Percentiles rank a stretch among this genome's conserved stretches.
These are phyloP conservation scores for Trametes sanguinea DNA, from an alignment of 768 basidiomycete species.

Conservation along the genomic window DNA sequence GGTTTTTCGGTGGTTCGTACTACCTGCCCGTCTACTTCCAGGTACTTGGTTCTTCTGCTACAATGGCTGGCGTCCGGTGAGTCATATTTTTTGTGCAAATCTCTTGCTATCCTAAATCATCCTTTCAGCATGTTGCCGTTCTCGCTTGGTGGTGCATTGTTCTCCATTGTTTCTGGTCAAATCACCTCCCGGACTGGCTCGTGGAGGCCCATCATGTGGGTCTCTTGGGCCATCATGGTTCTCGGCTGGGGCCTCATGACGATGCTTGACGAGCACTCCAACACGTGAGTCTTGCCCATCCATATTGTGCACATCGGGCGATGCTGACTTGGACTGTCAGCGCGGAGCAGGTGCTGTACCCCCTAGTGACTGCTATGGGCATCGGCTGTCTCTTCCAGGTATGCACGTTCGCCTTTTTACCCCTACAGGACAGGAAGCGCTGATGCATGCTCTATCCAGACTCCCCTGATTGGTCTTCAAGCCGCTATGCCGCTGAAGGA, in stretches of 20 bases:
- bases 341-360: slow-evolving; percentile 64
- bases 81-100: background rate
- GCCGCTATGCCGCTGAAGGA: slow-evolving; percentile 87
- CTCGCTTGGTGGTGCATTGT: slow-evolving; percentile 58
- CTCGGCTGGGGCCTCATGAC: slow-evolving; percentile 76
- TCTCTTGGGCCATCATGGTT: slow-evolving; percentile 53
- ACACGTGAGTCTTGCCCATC: slow-evolving; percentile 35
- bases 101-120: background rate
- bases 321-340: background rate
- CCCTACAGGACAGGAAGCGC: background rate
- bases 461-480: slow-evolving; percentile 73
- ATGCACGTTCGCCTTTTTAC: background rate
- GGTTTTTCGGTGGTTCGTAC: slow-evolving; percentile 64
- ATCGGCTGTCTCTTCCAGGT: slow-evolving; percentile 66
- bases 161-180: slow-evolving; percentile 59
- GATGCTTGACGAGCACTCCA: slow-evolving; percentile 59
- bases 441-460: slow-evolving; percentile 35
- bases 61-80: slow-evolving; percentile 66
- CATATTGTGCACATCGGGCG: background rate
- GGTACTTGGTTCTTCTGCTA: slow-evolving; percentile 74
- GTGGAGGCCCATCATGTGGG: slow-evolving; percentile 68
- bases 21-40: slow-evolving; percentile 82
- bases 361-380: slow-evolving; percentile 66
- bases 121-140: slow-evolving; percentile 67
- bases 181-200: slow-evolving; percentile 56